Evolutionary conservation across 306 rosid genomes (phyloP), one percentile per base, ranked within the genome.

Genomic region (Lablab purpureus): DNA sequence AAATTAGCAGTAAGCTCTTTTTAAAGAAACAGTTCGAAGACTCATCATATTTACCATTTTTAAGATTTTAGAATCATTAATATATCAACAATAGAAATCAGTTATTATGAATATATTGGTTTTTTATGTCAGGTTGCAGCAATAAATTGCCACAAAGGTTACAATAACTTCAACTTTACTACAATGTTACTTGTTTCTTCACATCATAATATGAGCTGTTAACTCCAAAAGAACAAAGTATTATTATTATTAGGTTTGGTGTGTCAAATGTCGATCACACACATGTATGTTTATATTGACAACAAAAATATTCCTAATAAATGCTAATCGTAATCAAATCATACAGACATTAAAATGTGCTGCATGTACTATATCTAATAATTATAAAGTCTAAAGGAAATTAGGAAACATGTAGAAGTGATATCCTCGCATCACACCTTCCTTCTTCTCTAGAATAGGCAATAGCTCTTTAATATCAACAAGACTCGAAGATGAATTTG

Each of bases 191-290:
- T 41, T 7, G 30, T 45, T 47, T 71, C 64, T 15, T 45, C 8
- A 18, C 63, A 22, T 30, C 67, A 47, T 49, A 10, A 8, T 41
- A 10, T 50, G 58, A 67, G 51, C 66, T 13, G 10, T 30, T 47
- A 32, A 55, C 36, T 32, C 8, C 45, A 25, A 70, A 68, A 75
- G 59, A 77, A 64, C n/a, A 13, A 77, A 66, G 32, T 15, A 51
- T 14, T 41, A 58, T n/a, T 52, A 6, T 51, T 51, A 19, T 19
- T 18, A 52, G 5, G 59, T 52, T 19, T 2, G 27, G 13, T 19
- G 59, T 19, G 27, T 22, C 63, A 22, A 55, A 55, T 55, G 30
- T 55, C 21, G 32, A 55, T 17, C 63, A 55, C 63, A 21, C 14
- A 55, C 7, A 3, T 2, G 1, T 19, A 55, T 21, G 15, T 10